Evolutionary conservation across 2,329 filamentous ascomycete species (phyloP).

Genomic region (Clarireedia monteithiana): DNA sequence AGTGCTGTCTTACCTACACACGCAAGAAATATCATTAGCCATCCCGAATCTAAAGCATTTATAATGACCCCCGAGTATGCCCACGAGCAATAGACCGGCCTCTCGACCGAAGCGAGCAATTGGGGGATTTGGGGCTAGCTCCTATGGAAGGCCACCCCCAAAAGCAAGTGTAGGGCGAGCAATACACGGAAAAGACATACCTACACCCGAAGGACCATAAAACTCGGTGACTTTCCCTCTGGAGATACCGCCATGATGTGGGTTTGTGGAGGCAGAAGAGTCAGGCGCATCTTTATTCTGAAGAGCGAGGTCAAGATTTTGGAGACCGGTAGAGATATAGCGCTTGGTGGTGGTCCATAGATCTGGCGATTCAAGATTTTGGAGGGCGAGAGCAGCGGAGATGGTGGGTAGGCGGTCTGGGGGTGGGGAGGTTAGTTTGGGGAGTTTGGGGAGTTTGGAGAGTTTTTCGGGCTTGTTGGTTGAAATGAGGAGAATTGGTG

Average conservation of each 20-base stretch:
- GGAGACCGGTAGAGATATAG: slow-evolving; percentile 49
- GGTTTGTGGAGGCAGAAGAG: neutral
- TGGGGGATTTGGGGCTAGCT: no score
- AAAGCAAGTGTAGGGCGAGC: no score
- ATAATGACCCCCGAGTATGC: no score
- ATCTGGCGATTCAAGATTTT: slow-evolving; percentile 41
- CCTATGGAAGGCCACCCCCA: no score
- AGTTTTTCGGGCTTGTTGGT: no score
- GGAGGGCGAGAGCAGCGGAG: slow-evolving; percentile 65
- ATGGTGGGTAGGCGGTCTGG: slow-evolving; percentile 70
- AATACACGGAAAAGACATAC: no score
- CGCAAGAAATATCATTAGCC: slow-evolving; percentile 42
- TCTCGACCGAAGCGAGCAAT: no score
- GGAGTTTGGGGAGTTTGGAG: slow-evolving; percentile 5
- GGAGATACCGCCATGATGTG: slow-evolving; percentile 49
- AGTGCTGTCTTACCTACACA: slow-evolving; percentile 80
- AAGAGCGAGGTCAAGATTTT: slow-evolving; percentile 43
- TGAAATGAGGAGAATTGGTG: neutral
- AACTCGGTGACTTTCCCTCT: slow-evolving; percentile 78
- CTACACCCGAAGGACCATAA: slow-evolving; percentile 74
- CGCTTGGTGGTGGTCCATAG: slow-evolving; percentile 33
- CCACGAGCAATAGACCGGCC: no score
- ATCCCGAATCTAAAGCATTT: no score
- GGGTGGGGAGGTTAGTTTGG: neutral
- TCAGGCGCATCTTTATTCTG: slow-evolving; percentile 22